Evolutionary conservation across 345 rosid species (phyloP), one percentile per base, ranked within the genome.

Genomic region (Schrenkiella parvula): DNA sequence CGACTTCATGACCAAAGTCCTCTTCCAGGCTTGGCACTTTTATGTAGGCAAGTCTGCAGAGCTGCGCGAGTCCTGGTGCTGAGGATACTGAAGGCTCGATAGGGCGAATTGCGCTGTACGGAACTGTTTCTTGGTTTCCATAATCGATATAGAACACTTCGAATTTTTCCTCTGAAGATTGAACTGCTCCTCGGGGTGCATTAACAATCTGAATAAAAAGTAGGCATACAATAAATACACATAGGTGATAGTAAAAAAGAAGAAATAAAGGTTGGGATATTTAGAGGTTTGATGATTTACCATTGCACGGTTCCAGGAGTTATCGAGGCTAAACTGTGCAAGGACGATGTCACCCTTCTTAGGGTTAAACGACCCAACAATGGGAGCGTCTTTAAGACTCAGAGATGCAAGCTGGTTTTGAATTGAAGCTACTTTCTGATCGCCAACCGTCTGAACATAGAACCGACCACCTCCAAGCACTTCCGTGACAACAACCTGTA

Each of bases 301-400:
- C 98, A 92, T 82, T 65, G 99, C 98, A 64, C 99, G 83, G 73
- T 95, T 95, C 99, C 99, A 95, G 53, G 99, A 90, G 69, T 95
- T 87, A 80, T 95, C 99, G 5, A 88, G 83, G 48, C 98, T 92
- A 74, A 87, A 90, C 79, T 95, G 99, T 68, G 99, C 96, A 68
- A 95, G 98, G 52, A 95, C 90, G 50, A 84, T 68, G 42, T 93
- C 98, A 58, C 96, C 97, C 80, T 70, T 90, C 84, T 82, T 90
- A n/a, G 97, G 98, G 78, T 80, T 87, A 58, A 93, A 93, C 18
- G 97, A 84, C 50, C 95, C 98, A 70, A 90, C 66, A 41, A 90
- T 84, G 38, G 98, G 97, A 80, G 90, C 82, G 43, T 89, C 93
- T 78, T 79, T 84, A 47, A 93, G 81, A 82, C 70, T 89, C 57